Evolutionary conservation across 768 basidiomycete genomes (phyloP), one percentile per base, ranked within the genome.

Genomic region (Brasilioporus rufonigricans): DNA sequence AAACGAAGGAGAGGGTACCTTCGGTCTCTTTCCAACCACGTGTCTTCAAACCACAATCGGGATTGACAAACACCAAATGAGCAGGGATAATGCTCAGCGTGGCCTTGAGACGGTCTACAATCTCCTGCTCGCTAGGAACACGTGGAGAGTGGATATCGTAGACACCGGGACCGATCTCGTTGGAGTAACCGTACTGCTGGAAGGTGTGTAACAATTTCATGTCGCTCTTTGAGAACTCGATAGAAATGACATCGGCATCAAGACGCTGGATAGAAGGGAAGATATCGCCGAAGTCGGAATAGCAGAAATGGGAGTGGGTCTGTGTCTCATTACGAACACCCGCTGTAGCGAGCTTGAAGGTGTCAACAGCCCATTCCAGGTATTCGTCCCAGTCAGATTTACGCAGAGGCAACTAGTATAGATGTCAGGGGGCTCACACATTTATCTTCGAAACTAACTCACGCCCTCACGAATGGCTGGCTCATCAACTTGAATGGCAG

Each of bases 91-190:
- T 88, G 50, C 77, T 77, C 64, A 92, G 84, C 83, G 96, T 93
- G 61, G 84, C 73, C 73, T 82, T 82, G 70, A 98, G 80, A 66
- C 95, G 91, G 65, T 95, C 88, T 78, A 86, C 89, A 78, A 98
- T 94, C 79, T 99, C 97, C 73, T 93, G 82, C 65, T 86, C 84
- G 56, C 85, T 77, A 43, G 97, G 97, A 60, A 99, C 91, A 84
- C 97, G 94, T 59, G 97, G 97, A 64, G 95, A 98, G 81, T 98
- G 97, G 77, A 99, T 97, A 73, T 98, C 95, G 71, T 97, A 97
- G 69, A 97, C 93, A 82, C 93, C 96, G 19, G 96, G 96, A 55
- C 96, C 94, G 70, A 98, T 98, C 77, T 92, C 87, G 81, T 94
- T 96, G 53, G 91, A 89, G 82, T 98, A 98, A 41, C 91, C 90